Base-by-base conservation (phyloP, 2,329 filamentous ascomycete genomes). In the Talaromyces sp. region DNA sequence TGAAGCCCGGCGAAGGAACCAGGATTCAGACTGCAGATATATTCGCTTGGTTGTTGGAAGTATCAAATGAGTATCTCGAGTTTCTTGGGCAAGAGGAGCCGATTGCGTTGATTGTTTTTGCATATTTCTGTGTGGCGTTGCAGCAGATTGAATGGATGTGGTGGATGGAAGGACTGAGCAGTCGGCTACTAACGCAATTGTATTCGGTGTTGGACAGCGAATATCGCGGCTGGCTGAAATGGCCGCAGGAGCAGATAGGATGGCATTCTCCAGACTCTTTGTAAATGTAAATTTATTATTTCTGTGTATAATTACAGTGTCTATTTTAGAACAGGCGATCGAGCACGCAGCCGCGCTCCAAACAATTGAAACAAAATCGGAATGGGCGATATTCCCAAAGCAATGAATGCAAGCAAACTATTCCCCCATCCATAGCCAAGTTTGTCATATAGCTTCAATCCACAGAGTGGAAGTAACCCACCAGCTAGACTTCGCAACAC, bases 81-180 rank as follows among this genome's bases (percentile, higher is more conserved):
- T 58, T 69, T 7, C 27, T 73, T 9, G 65, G 63, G 6, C 61
- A 69, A 17, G 58, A 63, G 15, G 66, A 60, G 5, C 68, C 68
- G 9, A 64, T 69, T 22, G 69, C 72, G 10, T 52, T 73, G 41
- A 67, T 71, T 4, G 67, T 72, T 10, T 71, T 73, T 57, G 65
- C 67, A 1, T 71, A 70, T 50, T 73, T 68, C 31, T 70, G 68
- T 37, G 70, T 71, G 3, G 59, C 71, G 10, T 45, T 67, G 3
- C 63, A 70, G 15, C 58, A 69, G n/a, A 52, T 72, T 11, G 72
- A 71, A 59, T 71, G 67, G 69, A 61, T 64, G 19, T 73, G 71
- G 70, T 73, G 71, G 71, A 67, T 72, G 68, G 65, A 70, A 45
- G 71, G 71, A 3, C 68, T 68, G 25, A 70, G 68, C 22, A 39